Base-by-base conservation (phyloP, 2,329 filamentous ascomycete genomes). In the Septoria linicola region DNA sequence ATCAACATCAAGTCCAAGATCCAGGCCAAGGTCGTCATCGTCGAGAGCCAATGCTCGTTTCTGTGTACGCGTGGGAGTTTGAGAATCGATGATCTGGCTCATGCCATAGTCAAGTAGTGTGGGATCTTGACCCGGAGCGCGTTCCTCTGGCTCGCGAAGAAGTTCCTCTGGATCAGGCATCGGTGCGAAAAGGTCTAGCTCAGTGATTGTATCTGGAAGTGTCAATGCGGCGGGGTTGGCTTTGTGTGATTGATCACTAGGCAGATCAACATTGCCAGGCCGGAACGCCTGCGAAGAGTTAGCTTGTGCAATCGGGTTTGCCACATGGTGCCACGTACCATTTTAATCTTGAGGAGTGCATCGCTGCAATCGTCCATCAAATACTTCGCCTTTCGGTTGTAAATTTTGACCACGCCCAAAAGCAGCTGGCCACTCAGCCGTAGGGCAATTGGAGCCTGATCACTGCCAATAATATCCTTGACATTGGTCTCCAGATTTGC, bases 321-420 rank as follows among this genome's bases (percentile, higher is more conserved):
- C 19, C 11, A 39, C 8, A n/a, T 8, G 2, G 8, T 1, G n/a
- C 25, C 46, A 53, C 78, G 34, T 74, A 96, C 92, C 90, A 97
- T 95, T 70, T 97, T 96, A 65, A 99, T 96, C 76, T 96, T 97
- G 79, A 95, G 85, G 60, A 99, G 77, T 32, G 92, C 92, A 73
- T 99, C 93, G 66, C 95, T 96, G 74, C 93, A 99, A 69, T 99
- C 93, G 66, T 99, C 93, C 41, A 97, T 78, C 43, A 99, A 77
- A 72, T 99, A 99, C 65, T 91, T 87, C 66, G 93, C 92, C 75
- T 99, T 99, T 67, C 93, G 82, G 72, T 91, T 95, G 73, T 99
- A 99, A 67, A 99, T 99, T 68, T 92, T 84, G 63, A 96, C 93
- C 20, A 99, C 93, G 74, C 93, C 93, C 49, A 99, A 81, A 66